These are phyloP conservation scores for Metschnikowia colocasiae DNA, from an alignment of 805 yeast species.

Conservation along the genomic window DNA sequence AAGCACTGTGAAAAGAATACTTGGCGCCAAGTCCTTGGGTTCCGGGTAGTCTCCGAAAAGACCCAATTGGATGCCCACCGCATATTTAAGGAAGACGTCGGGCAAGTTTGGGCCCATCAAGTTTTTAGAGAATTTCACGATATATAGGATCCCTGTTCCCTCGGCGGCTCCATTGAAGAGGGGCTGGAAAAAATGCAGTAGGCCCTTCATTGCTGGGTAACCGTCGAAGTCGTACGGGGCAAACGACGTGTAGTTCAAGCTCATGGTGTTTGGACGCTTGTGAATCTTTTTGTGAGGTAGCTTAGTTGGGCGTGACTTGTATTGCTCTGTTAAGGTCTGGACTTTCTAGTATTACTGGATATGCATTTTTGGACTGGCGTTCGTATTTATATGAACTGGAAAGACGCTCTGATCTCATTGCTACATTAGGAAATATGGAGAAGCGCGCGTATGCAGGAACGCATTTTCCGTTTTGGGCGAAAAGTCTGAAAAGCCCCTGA, in stretches of 20 bases:
- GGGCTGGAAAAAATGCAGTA: slow-evolving; percentile 12
- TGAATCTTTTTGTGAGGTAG: background rate
- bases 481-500: background rate
- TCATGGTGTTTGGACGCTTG: background rate
- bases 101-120: slow-evolving; percentile 14
- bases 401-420: background rate
- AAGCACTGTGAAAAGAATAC: slow-evolving; percentile 16
- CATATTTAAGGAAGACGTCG: slow-evolving; percentile 12
- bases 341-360: background rate
- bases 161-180: slow-evolving; percentile 14
- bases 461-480: background rate
- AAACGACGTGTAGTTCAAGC: slow-evolving; percentile 8
- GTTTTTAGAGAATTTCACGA: slow-evolving; percentile 9
- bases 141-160: slow-evolving; percentile 16
- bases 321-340: too few relatives aligned
- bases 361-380: background rate
- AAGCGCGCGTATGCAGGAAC: background rate
- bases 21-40: slow-evolving; percentile 18
- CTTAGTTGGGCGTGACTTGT: background rate
- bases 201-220: slow-evolving; percentile 18
- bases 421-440: slow-evolving; percentile 5
- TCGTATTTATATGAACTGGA: slow-evolving; percentile 3
- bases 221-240: slow-evolving; percentile 17
- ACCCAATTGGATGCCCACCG: slow-evolving; percentile 15
- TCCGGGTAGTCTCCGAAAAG: slow-evolving; percentile 22